Percentiles rank a stretch among this genome's conserved stretches.
These are phyloP conservation scores for Pezicula carpinea DNA, from an alignment of 2,329 filamentous ascomycete genomes.

Conservation along the genomic window DNA sequence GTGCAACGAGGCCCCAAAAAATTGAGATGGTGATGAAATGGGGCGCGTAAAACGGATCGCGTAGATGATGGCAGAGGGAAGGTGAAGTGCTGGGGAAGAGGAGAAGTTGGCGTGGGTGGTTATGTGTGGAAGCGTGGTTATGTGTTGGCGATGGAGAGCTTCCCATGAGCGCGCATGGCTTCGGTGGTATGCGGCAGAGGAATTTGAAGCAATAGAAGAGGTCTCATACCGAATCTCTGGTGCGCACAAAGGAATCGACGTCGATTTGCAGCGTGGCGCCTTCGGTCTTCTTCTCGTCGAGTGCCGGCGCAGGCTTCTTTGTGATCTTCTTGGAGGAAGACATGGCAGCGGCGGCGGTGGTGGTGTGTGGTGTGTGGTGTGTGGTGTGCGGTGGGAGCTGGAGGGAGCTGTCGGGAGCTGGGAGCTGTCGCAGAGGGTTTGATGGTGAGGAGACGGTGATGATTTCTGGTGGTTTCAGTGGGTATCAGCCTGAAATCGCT, in stretches of 20 bases:
- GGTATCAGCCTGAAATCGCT: neutral
- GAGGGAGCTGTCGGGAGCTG: constrained; percentile 25
- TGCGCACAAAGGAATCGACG: constrained; percentile 72
- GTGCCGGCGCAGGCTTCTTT: constrained; percentile 11
- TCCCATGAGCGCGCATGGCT: no score
- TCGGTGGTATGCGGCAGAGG: no score
- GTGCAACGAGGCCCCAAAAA: constrained; percentile 11
- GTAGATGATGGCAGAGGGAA: constrained; percentile 9
- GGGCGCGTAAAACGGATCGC: constrained; percentile 18
- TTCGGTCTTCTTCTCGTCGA: constrained; percentile 6
- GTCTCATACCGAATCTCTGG: constrained; percentile 73
- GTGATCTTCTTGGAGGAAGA: constrained; percentile 36
- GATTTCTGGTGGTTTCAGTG: constrained; percentile 1
- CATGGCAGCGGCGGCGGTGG: constrained; percentile 29
- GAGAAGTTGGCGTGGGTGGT: constrained; percentile 9
- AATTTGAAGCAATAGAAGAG: constrained; percentile 10
- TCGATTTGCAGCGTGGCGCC: constrained; percentile 43
- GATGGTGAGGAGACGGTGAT: neutral
- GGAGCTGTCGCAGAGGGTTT: constrained; percentile 13
- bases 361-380: constrained; percentile 16
- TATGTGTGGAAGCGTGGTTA: constrained; percentile 11
- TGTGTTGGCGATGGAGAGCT: constrained; percentile 17
- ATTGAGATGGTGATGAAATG: constrained; percentile 6
- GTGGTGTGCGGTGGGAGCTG: constrained; percentile 17
- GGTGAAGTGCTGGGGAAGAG: constrained; percentile 9